Evolutionary conservation across 1,284 basidiomycete species (phyloP).

Genomic region (Anthracocystis setariae): DNA sequence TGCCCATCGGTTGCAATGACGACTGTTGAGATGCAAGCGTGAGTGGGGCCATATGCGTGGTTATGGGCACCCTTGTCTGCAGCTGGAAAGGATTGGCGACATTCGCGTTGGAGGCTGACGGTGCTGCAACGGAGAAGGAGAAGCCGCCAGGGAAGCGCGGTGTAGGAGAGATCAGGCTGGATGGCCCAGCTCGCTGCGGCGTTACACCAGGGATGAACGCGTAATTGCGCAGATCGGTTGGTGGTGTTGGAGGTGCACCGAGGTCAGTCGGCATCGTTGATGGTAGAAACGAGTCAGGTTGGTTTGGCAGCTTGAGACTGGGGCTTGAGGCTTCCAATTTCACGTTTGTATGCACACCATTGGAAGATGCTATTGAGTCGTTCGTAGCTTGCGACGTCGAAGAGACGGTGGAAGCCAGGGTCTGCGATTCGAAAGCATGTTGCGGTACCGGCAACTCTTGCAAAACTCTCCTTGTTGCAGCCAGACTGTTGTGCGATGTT

Average conservation of each 20-base stretch:
- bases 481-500: constrained; percentile 13
- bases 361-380: not conserved
- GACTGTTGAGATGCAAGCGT: constrained; percentile 13
- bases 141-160: constrained; percentile 40
- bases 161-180: constrained; percentile 22
- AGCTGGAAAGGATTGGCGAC: constrained; percentile 8
- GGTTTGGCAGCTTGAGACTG: not conserved
- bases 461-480: constrained; percentile 27
- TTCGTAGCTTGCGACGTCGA: not conserved
- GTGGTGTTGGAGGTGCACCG: constrained; percentile 31
- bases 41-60: constrained; percentile 28
- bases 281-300: not conserved
- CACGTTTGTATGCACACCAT: not conserved
- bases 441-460: constrained; percentile 30
- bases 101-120: constrained; percentile 3
- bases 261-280: not conserved
- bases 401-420: not conserved
- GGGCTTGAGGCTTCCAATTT: constrained; percentile 18
- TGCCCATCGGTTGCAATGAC: not conserved
- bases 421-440: constrained; percentile 13
- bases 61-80: constrained; percentile 14
- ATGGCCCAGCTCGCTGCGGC: constrained; percentile 15
- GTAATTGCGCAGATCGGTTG: constrained; percentile 25
- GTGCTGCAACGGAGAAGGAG: constrained; percentile 18
- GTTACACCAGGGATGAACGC: constrained; percentile 39